Conservation (phyloP, 306 rosid genomes). For the Parietaria judaica region DNA sequence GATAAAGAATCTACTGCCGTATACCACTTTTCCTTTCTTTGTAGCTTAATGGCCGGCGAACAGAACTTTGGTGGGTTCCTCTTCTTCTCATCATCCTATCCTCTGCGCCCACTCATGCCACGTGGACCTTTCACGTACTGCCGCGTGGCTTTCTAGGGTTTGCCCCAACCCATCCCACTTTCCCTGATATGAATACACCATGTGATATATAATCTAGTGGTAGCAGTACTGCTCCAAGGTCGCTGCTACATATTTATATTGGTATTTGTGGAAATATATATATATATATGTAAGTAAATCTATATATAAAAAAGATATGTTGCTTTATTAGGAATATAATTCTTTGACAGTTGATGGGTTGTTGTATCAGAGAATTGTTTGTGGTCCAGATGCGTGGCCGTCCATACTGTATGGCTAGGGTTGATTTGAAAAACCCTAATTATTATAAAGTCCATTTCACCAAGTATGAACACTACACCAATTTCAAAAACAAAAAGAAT, state of each 20-base stretch:
- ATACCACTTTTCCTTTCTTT: constrained; percentile 4
- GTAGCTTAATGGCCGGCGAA: constrained; percentile 11
- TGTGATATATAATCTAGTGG: too few species aligned
- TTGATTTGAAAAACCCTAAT: constrained; percentile 5
- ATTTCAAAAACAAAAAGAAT: background rate
- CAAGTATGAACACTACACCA: background rate
- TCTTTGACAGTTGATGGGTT: constrained; percentile 6
- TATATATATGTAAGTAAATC: background rate
- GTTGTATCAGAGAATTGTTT: constrained; percentile 9
- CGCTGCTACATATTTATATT: too few species aligned
- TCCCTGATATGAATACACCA: too few species aligned
- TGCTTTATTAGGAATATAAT: constrained; percentile 9
- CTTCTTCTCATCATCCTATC: constrained; percentile 16
- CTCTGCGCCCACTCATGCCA: constrained; percentile 15
- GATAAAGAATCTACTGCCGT: constrained; percentile 32
- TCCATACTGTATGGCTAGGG: constrained; percentile 20
- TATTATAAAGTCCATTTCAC: background rate
- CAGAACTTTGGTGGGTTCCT: constrained; percentile 10
- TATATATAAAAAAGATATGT: background rate
- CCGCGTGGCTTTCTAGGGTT: constrained; percentile 24
- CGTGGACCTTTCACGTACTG: constrained; percentile 3
- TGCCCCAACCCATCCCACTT: background rate
- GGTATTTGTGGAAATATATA: background rate
- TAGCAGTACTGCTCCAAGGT: too few species aligned
- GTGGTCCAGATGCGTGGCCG: constrained; percentile 17